Conservation (phyloP, 257 asterid species). For the Nicotiana benthamiana region DNA sequence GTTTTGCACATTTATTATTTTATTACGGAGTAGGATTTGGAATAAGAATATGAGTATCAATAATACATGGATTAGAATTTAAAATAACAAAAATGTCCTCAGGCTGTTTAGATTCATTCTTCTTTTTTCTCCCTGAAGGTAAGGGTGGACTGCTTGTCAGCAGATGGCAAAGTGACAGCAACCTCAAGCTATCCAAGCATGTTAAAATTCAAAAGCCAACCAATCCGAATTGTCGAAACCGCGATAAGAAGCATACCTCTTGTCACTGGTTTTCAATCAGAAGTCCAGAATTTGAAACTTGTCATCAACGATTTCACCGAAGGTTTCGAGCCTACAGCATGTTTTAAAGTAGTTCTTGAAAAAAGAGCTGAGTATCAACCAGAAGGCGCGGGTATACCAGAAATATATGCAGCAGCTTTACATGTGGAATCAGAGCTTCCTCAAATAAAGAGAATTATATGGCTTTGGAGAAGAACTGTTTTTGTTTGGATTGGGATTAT, state of each 20-base stretch:
- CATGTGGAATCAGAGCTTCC: conserved; percentile 42
- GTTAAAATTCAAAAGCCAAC: conserved; percentile 46
- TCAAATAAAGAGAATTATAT: conserved; percentile 22
- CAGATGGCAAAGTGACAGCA: conserved; percentile 26
- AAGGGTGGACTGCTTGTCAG: conserved; percentile 41
- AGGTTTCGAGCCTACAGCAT: conserved; percentile 31
- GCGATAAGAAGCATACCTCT: conserved; percentile 35
- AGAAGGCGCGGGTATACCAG: conserved; percentile 45
- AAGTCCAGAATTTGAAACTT: conserved; percentile 37
- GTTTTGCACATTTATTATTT: no score
- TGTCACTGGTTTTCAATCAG: conserved; percentile 44
- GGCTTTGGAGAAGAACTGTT: conserved; percentile 45
- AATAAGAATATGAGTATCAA: no score
- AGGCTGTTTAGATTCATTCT: no score
- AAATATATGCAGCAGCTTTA: conserved; percentile 38
- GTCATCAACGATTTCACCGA: conserved; percentile 25
- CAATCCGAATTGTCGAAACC: conserved; percentile 29
- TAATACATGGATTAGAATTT: no score
- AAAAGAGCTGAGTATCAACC: conserved; percentile 43
- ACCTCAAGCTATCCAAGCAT: conserved; percentile 43
- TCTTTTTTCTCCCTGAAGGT: conserved; percentile 21
- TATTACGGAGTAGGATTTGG: not conserved
- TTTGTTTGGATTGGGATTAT: conserved; percentile 43
- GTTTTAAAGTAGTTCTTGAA: conserved; percentile 36
- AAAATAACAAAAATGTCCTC: no score